Base-by-base conservation (phyloP, 1,284 basidiomycete genomes). In the Malassezia globosa region DNA sequence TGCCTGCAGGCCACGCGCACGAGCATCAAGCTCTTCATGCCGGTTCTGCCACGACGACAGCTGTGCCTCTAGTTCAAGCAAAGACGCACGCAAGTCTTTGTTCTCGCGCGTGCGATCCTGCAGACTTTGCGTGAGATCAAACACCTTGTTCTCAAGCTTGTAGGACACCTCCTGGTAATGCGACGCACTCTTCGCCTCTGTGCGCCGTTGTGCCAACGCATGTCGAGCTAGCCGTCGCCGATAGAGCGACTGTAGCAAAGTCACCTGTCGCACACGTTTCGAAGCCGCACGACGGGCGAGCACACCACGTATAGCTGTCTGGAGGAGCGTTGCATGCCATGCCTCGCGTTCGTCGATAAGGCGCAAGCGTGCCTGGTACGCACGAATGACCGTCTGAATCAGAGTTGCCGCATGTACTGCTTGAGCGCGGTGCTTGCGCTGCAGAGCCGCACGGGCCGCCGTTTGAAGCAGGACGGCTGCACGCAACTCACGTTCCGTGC, bases 151-250 rank as follows among this genome's bases (percentile, higher is more conserved):
- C 76, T 99, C 94, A 54, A 99, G 79, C 63, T 82, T 82, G 73
- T 96, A 97, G 0, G 94, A 96, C 59, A 95, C 95, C 75, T 97
- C 94, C 75, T 97, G 95, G 80, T 94, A 94, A 73, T 94, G 95
- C 60, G 85, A 85, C 25, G 92, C 92, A 0, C 92, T 96, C 46
- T 89, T 87, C 21, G 94, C 94, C 73, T 97, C 94, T 22, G 82
- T 80, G 65, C 81, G 83, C 55, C 96, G 80, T 5, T 76, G 77
- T 59, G 83, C 83, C 49, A 97, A 80, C 70, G 95, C 82, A 60
- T 82, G 84, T 55, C 83, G 81, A 24, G 94, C 94, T 41, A 86
- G 75, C 36, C 87, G 82, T 24, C 92, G 85, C 44, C 94, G 85
- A 53, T 92, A 77, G 66, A 87, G 90, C 18, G 87, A 90, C 72